Evolutionary conservation across 129 eudicot species (phyloP), one percentile per base, ranked within the genome.

Genomic region (Heracleum sosnowskyi): DNA sequence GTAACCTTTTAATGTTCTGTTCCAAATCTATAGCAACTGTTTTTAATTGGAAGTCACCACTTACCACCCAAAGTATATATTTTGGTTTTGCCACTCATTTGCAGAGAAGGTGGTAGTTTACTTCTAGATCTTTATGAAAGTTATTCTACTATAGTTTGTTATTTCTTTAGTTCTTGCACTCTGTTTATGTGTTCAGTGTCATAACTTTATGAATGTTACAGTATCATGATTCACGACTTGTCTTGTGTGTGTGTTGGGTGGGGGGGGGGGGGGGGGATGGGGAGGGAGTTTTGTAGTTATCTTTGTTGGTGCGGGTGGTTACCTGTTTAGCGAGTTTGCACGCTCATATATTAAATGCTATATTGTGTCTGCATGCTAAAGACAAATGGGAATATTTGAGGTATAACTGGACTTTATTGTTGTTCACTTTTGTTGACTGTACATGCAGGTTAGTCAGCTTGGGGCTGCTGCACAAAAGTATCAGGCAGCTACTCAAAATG

Each of bases 391-490:
- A n/a, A 9, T 60, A 26, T 26, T 55, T 57, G 64, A 1, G 64
- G 64, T 57, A n/a, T 24, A 24, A 2, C 2, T 24, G 31, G 31
- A 5, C 13, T 57, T 9, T 26, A 60, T 40, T 12, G 3, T 11
- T 24, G 33, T 72, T 24, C 11, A 15, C 60, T 66, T 69, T 76
- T 78, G 57, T 29, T 80, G 75, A 69, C 74, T 79, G 47, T 85
- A 15, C 71, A 45, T 88, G 78, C 87, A 95, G 98, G 97, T 95
- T 84, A 90, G 88, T 84, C 97, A 92, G 68, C 91, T 95, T 78
- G 99, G 99, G 60, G 85, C 85, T 62, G 97, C 95, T 74, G 99
- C 97, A 78, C 99, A 96, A 79, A 96, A 92, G 84, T 96, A 89
- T 83, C 99, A 96, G 84, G 86, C 95, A 76, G 88, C 96, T 51